A percentile compares a stretch with the other conserved stretches of the same genome.
Conservation (phyloP, 495 filamentous ascomycete species). For the Jackrogersella multiformis region DNA sequence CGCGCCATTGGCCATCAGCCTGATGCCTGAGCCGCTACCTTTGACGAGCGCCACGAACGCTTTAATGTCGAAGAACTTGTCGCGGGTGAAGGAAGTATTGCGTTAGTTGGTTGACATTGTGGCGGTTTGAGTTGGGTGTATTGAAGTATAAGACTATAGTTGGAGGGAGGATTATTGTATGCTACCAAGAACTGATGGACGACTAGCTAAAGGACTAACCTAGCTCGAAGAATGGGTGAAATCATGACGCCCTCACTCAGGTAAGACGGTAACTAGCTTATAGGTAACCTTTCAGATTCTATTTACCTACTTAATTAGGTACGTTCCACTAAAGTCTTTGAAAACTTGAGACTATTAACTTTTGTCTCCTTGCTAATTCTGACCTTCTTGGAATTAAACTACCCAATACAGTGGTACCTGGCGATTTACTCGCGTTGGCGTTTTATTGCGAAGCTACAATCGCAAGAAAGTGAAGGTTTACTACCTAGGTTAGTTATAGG, state of each 20-base stretch:
- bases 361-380: too few relatives aligned
- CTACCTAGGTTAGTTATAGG: too few relatives aligned
- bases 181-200: not conserved
- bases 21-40: slow-evolving; percentile 70
- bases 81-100: slow-evolving; percentile 58
- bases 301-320: too few relatives aligned
- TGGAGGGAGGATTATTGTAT: not conserved
- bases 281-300: too few relatives aligned
- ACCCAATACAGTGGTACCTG: too few relatives aligned
- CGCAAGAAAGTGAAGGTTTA: too few relatives aligned
- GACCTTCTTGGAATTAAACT: too few relatives aligned
- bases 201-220: slow-evolving; percentile 12
- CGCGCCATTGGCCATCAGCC: slow-evolving; percentile 87
- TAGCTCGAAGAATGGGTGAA: slow-evolving; percentile 30
- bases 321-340: too few relatives aligned
- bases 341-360: too few relatives aligned
- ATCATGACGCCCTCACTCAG: slow-evolving; percentile 45
- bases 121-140: slow-evolving; percentile 25
- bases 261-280: too few relatives aligned
- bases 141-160: not conserved
- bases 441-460: too few relatives aligned
- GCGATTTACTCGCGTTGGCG: too few relatives aligned
- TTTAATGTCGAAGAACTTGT: slow-evolving; percentile 68
- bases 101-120: slow-evolving; percentile 58
- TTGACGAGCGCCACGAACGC: slow-evolving; percentile 71